Conservation (phyloP, 1,284 basidiomycete genomes). For the Cutaneotrichosporon dermatis region DNA sequence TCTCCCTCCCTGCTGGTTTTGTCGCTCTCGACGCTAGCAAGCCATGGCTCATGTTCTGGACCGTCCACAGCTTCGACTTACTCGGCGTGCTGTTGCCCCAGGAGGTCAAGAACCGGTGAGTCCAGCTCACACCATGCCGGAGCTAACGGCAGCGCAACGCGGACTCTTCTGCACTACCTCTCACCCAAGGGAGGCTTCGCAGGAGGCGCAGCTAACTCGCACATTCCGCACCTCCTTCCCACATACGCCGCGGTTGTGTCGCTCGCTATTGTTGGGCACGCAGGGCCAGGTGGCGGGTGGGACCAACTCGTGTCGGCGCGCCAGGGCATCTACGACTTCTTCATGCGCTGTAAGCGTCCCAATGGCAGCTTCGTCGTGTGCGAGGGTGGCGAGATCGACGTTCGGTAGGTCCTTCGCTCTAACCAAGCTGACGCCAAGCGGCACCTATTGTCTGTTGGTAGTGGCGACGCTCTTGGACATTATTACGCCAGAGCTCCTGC, state of each 20-base stretch:
- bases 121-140: not conserved
- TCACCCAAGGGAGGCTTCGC: slow-evolving; percentile 82
- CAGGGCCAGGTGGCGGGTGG: slow-evolving; percentile 64
- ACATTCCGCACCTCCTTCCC: slow-evolving; percentile 79
- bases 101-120: slow-evolving; percentile 65
- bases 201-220: slow-evolving; percentile 71
- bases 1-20: slow-evolving; percentile 62
- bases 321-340: slow-evolving; percentile 77
- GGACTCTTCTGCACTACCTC: slow-evolving; percentile 69
- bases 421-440: slow-evolving; percentile 50
- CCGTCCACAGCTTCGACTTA: slow-evolving; percentile 69
- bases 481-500: slow-evolving; percentile 78
- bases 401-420: slow-evolving; percentile 57
- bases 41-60: slow-evolving; percentile 91
- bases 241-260: slow-evolving; percentile 86
- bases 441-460: slow-evolving; percentile 69
- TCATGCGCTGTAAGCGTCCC: slow-evolving; percentile 85
- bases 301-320: slow-evolving; percentile 64
- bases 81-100: slow-evolving; percentile 74
- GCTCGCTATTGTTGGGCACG: slow-evolving; percentile 71
- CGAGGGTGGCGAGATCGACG: slow-evolving; percentile 84
- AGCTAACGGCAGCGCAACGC: slow-evolving; percentile 22
- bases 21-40: slow-evolving; percentile 83
- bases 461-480: slow-evolving; percentile 71
- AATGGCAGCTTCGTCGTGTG: slow-evolving; percentile 94